phyloP scores from a whole-genome alignment of 2,329 filamentous ascomycete species.

The Alternaria arborescens region DNA sequence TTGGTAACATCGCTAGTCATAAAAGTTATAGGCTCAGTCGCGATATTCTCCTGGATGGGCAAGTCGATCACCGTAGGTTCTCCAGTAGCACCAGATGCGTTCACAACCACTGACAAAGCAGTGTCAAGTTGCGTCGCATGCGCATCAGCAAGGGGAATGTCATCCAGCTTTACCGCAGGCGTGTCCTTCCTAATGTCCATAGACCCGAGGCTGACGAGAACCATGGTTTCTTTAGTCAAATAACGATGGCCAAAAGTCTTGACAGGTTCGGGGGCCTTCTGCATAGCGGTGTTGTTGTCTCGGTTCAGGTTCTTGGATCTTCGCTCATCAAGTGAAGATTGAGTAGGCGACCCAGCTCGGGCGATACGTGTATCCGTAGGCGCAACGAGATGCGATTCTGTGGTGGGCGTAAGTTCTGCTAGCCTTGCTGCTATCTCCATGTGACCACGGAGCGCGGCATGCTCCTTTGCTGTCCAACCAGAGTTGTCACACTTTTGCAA shows the following conservation, averaged over 20 bases:
- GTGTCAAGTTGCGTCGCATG: conserved; percentile 95
- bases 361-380: conserved; percentile 38
- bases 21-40: conserved; percentile 92
- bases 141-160: conserved; percentile 84
- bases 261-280: conserved; percentile 75
- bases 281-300: conserved; percentile 42
- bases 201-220: conserved; percentile 90
- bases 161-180: conserved; percentile 84
- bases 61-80: conserved; percentile 91
- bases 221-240: conserved; percentile 84
- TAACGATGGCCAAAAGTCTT: conserved; percentile 98
- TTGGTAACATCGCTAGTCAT: conserved; percentile 78
- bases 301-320: conserved; percentile 51
- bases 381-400: conserved; percentile 35
- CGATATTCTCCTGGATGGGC: conserved; percentile 91
- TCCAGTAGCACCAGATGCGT: conserved; percentile 82
- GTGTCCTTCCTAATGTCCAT: conserved; percentile 90
- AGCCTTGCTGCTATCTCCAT: conserved; percentile 79
- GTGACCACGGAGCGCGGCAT: conserved; percentile 89
- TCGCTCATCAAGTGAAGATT: conserved; percentile 66
- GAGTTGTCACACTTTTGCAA: conserved; percentile 80
- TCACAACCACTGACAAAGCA: conserved; percentile 88
- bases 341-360: conserved; percentile 57
- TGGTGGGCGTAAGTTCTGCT: conserved; percentile 61
- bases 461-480: conserved; percentile 93